Evolutionary conservation across 2,329 filamentous ascomycete genomes (phyloP).

Genomic region (Fusarium aywerte): DNA sequence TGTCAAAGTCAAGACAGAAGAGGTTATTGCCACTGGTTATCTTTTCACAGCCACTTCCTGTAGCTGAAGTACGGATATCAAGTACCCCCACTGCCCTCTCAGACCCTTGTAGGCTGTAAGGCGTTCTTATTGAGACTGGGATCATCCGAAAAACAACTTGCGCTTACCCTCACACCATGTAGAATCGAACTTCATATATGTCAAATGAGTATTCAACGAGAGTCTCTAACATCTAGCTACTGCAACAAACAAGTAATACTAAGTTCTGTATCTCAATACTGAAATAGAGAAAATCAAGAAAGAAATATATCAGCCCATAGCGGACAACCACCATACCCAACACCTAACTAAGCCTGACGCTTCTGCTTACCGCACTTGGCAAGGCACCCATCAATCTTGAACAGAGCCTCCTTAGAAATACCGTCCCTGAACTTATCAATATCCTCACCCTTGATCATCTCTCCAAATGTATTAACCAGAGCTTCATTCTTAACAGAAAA

Average conservation of each 20-base stretch:
- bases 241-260: background rate
- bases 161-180: too few relatives aligned
- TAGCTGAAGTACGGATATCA: too few relatives aligned
- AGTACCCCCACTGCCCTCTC: too few relatives aligned
- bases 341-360: conserved; percentile 48
- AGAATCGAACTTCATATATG: too few relatives aligned
- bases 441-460: conserved; percentile 58
- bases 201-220: background rate
- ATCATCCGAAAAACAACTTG: too few relatives aligned
- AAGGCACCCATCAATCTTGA: conserved; percentile 64
- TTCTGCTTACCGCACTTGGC: conserved; percentile 49
- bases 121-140: background rate
- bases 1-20: too few relatives aligned
- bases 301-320: background rate
- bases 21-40: too few relatives aligned
- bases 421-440: conserved; percentile 56
- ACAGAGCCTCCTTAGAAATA: conserved; percentile 58
- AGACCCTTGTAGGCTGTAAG: too few relatives aligned
- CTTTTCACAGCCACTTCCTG: too few relatives aligned
- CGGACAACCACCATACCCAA: background rate
- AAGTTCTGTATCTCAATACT: background rate
- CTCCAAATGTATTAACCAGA: conserved; percentile 59
- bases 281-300: background rate
- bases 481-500: conserved; percentile 58
- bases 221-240: background rate